Evolutionary conservation across 345 rosid genomes (phyloP), one percentile per base, ranked within the genome.

Genomic region (Lumnitzera racemosa): DNA sequence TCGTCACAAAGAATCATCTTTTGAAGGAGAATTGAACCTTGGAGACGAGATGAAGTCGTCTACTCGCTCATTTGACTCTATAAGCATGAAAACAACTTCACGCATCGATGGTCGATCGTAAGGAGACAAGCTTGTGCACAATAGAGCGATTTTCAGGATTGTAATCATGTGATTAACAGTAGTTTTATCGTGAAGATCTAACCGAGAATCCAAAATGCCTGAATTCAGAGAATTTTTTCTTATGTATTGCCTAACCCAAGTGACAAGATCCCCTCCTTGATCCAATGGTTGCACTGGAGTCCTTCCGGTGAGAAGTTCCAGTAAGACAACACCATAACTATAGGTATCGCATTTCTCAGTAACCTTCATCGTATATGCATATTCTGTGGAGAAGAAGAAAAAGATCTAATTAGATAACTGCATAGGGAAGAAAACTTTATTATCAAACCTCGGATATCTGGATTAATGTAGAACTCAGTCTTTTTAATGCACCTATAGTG

Each of bases 311-410:
- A 87, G 70, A 83, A 87, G 56, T 64, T 87, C 95, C 14, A 87
- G 64, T 13, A 84, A 75, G 25, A 95, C 95, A 11, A 95, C 99
- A 31, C 99, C 99, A 5, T 83, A 95, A 78, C 99, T 95, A 64
- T 95, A 95, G 68, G 76, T 82, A 73, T 95, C 99, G 47, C 99
- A 88, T 78, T 88, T 95, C 79, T 95, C 99, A 0, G 96, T 88
- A 50, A 90, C 90, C 72, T 85, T 95, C 99, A 90, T 85, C 0
- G 97, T 88, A 80, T 88, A 95, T 10, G 99, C 99, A 70, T 90
- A 90, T 71, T 90, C 99, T 87, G 83, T 57, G 48, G 51, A 27
- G 24, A 56, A 36, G 15, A 56, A 52, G 43, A 36, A 27, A 27
- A 27, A 27, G 31, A 36, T 36, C 11, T 36, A 36, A 36, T 36